Evolutionary conservation across 2,329 filamentous ascomycete species (phyloP).

Genomic region (Beauveria sp.): DNA sequence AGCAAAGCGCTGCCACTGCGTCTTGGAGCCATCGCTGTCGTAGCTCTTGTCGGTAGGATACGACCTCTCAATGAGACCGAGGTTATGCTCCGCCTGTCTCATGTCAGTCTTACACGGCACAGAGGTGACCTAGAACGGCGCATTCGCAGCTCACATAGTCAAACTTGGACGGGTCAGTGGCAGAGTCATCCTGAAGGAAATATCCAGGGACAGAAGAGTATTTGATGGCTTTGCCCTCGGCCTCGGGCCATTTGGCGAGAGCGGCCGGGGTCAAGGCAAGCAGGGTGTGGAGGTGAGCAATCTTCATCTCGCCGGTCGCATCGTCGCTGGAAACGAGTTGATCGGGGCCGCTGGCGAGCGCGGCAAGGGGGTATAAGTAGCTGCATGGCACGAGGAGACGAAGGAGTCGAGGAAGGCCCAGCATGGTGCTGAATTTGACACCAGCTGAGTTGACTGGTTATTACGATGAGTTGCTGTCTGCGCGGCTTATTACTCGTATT

Average conservation of each 20-base stretch:
- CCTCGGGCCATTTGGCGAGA: conserved; percentile 25
- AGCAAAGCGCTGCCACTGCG: conserved; percentile 59
- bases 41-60: conserved; percentile 47
- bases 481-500: neutral
- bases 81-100: conserved; percentile 49
- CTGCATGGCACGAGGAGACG: neutral
- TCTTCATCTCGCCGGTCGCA: conserved; percentile 23
- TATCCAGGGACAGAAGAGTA: conserved; percentile 55
- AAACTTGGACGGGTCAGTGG: conserved; percentile 49
- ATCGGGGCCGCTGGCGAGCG: neutral
- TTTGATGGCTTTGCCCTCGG: conserved; percentile 38
- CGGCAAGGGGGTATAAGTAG: neutral
- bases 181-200: conserved; percentile 55
- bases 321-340: neutral
- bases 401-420: neutral
- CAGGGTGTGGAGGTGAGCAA: conserved; percentile 21
- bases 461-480: neutral
- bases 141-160: conserved; percentile 49
- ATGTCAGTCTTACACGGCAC: neutral
- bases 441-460: neutral
- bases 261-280: conserved; percentile 22
- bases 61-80: conserved; percentile 56
- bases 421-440: neutral
- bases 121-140: neutral
- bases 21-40: conserved; percentile 33